Conservation (phyloP, 2,329 filamentous ascomycete species). For the Ceratocystis albifundus region DNA sequence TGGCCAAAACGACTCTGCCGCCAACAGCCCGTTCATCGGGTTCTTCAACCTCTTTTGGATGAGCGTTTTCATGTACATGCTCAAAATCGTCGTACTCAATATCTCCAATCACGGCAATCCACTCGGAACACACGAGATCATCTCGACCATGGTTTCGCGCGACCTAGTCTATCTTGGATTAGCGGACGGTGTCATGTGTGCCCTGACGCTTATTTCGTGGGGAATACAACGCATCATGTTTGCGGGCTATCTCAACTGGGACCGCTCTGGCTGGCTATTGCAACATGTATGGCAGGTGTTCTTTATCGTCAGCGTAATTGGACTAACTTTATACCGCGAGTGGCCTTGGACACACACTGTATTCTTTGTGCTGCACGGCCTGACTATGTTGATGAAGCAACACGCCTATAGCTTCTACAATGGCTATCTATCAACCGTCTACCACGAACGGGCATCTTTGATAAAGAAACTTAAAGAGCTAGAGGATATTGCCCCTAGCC, state of each 20-base stretch:
- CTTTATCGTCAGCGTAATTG: conserved; percentile 51
- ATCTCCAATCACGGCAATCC: conserved; percentile 57
- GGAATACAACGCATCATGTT: conserved; percentile 51
- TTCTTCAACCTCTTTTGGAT: conserved; percentile 76
- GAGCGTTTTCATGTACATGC: conserved; percentile 51
- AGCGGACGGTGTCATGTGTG: conserved; percentile 60
- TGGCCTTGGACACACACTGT: conserved; percentile 80
- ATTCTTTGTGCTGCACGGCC: conserved; percentile 61
- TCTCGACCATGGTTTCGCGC: conserved; percentile 51
- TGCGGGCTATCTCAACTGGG: conserved; percentile 54
- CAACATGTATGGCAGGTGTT: conserved; percentile 62
- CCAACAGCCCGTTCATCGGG: conserved; percentile 61
- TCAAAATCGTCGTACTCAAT: conserved; percentile 56
- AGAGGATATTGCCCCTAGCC: conserved; percentile 29
- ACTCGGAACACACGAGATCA: conserved; percentile 59
- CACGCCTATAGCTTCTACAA: conserved; percentile 73
- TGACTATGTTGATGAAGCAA: conserved; percentile 75
- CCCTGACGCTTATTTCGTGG: conserved; percentile 52
- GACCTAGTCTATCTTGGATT: conserved; percentile 45
- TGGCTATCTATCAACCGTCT: conserved; percentile 54
- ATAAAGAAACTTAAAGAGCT: conserved; percentile 44
- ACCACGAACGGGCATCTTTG: conserved; percentile 40
- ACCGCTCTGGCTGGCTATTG: conserved; percentile 57
- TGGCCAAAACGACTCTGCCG: conserved; percentile 52
- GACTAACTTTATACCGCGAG: conserved; percentile 55